Evolutionary conservation across 2,329 filamentous ascomycete genomes (phyloP).

Genomic region (Claviceps monticola): DNA sequence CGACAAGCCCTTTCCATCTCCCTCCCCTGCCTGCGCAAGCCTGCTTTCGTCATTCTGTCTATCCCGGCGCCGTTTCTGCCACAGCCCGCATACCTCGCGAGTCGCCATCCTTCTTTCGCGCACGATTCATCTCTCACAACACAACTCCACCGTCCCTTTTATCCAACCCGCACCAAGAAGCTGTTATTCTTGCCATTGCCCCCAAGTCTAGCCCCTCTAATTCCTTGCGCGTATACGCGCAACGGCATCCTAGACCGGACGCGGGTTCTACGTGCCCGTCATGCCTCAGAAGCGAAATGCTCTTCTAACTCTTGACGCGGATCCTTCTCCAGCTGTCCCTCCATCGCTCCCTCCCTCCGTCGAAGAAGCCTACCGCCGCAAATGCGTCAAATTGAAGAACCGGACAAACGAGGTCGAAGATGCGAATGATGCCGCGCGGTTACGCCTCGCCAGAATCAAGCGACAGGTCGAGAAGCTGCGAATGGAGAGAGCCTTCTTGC

Average conservation of each 20-base stretch:
- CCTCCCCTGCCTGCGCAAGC: conserved; percentile 4
- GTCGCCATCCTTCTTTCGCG: background rate
- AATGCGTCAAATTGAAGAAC: conserved; percentile 89
- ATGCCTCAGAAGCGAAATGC: conserved; percentile 24
- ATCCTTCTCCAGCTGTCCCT: conserved; percentile 29
- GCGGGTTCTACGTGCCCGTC: conserved; percentile 2
- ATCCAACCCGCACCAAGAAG: background rate
- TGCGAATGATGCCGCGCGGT: conserved; percentile 70
- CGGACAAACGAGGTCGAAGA: conserved; percentile 85
- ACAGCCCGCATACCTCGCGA: background rate
- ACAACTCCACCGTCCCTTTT: background rate
- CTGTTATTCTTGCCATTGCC: background rate
- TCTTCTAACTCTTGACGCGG: conserved; percentile 21
- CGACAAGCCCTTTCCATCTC: background rate
- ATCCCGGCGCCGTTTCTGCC: background rate
- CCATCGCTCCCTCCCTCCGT: conserved; percentile 70
- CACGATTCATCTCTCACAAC: background rate
- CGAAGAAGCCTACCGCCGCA: conserved; percentile 88
- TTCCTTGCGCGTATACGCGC: background rate
- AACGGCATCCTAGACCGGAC: too few relatives aligned
- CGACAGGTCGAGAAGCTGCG: conserved; percentile 85
- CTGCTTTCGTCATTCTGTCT: background rate
- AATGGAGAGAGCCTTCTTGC: conserved; percentile 64
- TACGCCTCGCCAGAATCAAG: conserved; percentile 66
- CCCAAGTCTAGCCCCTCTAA: too few relatives aligned